Conservation (phyloP, 2,329 filamentous ascomycete genomes). For the Aspergillus flavus region DNA sequence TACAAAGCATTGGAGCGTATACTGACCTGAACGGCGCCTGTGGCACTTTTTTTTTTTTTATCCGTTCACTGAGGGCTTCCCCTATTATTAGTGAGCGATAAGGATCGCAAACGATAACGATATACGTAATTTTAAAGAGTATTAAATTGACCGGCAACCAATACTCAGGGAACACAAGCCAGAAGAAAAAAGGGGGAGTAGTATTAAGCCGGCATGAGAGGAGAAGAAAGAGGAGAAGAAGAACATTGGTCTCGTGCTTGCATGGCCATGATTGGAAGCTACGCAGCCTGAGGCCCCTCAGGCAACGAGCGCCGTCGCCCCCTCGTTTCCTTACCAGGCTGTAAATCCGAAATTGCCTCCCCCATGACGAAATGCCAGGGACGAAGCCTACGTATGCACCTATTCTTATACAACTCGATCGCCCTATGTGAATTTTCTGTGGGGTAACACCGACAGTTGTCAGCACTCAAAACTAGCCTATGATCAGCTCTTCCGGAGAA, state of each 20-base stretch:
- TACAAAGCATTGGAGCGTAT: not conserved
- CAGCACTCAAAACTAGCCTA: not conserved
- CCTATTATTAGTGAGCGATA: not conserved
- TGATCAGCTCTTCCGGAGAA: not conserved
- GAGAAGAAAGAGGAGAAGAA: constrained; percentile 19
- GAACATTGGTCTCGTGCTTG: constrained; percentile 14
- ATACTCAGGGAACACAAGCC: constrained; percentile 6
- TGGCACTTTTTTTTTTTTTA: not conserved
- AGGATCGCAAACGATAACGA: not conserved
- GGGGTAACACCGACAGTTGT: not conserved
- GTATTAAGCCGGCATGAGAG: constrained; percentile 11
- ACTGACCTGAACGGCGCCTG: not conserved
- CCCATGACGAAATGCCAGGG: not conserved
- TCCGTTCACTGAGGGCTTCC: not conserved
- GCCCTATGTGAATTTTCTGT: not conserved
- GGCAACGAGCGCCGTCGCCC: not conserved
- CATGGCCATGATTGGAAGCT: constrained; percentile 10
- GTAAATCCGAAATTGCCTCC: not conserved
- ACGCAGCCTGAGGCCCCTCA: not conserved
- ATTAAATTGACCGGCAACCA: constrained; percentile 24
- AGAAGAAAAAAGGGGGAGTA: constrained; percentile 14
- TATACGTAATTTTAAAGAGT: constrained; percentile 4
- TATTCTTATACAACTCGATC: not conserved
- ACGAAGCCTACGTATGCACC: not conserved
- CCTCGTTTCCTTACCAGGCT: not conserved